Base-by-base conservation (phyloP, 306 rosid species). In the Canavalia gladiata region DNA sequence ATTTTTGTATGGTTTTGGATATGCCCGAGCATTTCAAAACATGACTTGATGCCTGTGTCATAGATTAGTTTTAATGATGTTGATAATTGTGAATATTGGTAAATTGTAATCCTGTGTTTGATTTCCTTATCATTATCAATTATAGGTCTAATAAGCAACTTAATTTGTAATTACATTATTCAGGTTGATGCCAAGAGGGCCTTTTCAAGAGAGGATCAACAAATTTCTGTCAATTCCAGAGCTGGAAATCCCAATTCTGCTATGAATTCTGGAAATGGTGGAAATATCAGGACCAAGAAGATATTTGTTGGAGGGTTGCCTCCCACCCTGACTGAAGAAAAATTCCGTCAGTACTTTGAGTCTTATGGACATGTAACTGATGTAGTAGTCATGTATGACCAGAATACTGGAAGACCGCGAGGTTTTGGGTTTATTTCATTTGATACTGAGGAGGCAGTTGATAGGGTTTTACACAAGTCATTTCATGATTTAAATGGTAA, bases 161-260 rank as follows among this genome's bases (percentile, higher is more conserved):
- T 71, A 42, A 83, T 81, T 86, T 82, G n/a, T 80, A 35, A 85
- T 75, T 45, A 51, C 56, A 78, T 83, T 57, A 13, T 87, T 70
- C 90, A 96, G 99, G 98, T 96, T 54, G 99, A 96, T 88, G 97
- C 97, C 74, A 96, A 96, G 90, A 90, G 89, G 89, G 99, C 99
- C 72, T 87, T 96, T 74, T 96, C 98, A 50, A 92, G 99, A 84
- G 99, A 96, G 87, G 99, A 96, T 69, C 99, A 96, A 77, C 98
- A 94, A 70, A 89, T 91, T 66, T 89, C 99, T 65, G 88, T 79
- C 58, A 82, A 90, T 67, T 84, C 88, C 28, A 92, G 96, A 84
- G 33, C 80, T 70, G 97, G 97, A 70, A 90, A 92, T 75, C 55
- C 91, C 79, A 88, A 89, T 84, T 81, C 91, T 84, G 72, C 77